Conservation (phyloP, 2,329 filamentous ascomycete genomes). For the Cyphellophora attinorum region DNA sequence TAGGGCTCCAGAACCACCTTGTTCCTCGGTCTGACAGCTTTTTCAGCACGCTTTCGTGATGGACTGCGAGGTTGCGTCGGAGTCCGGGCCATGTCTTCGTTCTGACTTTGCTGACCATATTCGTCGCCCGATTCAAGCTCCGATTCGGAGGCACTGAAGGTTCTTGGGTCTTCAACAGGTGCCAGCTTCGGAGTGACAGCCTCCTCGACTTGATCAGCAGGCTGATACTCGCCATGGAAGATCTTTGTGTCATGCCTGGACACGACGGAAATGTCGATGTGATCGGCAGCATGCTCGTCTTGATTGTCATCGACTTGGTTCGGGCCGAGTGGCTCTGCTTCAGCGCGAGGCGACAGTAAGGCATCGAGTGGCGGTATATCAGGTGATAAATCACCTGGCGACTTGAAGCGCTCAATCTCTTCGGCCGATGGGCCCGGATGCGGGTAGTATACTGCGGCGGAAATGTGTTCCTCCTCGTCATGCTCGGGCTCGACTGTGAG, state of each 20-base stretch:
- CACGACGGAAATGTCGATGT: conserved; percentile 54
- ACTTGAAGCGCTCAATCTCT: conserved; percentile 22
- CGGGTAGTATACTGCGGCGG: conserved; percentile 55
- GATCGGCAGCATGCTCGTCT: conserved; percentile 14
- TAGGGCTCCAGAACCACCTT: conserved; percentile 96
- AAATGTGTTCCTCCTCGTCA: conserved; percentile 54
- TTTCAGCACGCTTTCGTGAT: conserved; percentile 10
- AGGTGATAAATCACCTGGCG: conserved; percentile 10
- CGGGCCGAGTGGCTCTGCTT: conserved; percentile 6
- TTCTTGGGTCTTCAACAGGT: conserved; percentile 10
- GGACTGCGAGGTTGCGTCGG: conserved; percentile 18
- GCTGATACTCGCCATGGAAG: conserved; percentile 45
- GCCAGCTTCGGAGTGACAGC: conserved; percentile 8
- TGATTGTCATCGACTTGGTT: background rate
- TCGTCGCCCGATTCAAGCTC: conserved; percentile 35
- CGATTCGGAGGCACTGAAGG: conserved; percentile 32
- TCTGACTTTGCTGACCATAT: conserved; percentile 39
- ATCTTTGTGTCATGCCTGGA: conserved; percentile 52
- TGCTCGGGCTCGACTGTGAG: conserved; percentile 16
- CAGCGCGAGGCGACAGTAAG: background rate
- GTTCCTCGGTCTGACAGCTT: conserved; percentile 52
- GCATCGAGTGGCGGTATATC: conserved; percentile 2
- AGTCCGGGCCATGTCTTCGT: conserved; percentile 37
- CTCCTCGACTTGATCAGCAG: conserved; percentile 11
- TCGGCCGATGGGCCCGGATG: conserved; percentile 44